These are phyloP conservation scores for Mycena galopus DNA, from an alignment of 768 basidiomycete genomes.

Conservation along the genomic window DNA sequence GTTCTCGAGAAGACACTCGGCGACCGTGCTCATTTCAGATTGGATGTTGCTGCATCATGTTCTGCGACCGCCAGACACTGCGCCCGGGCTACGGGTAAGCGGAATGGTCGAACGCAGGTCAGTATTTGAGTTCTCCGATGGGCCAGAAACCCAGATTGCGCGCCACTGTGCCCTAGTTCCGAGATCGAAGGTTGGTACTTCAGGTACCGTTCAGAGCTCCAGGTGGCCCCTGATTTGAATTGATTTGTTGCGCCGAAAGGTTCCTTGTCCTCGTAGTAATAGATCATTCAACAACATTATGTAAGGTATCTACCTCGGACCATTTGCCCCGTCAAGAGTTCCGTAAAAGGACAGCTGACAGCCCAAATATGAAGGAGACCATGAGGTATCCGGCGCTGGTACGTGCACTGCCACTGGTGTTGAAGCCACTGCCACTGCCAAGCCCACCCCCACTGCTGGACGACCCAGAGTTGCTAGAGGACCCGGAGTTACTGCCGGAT, in stretches of 20 bases:
- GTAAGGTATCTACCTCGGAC: not conserved
- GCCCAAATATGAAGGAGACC: not conserved
- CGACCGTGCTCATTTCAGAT: no score
- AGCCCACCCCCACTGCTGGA: not conserved
- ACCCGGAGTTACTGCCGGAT: no score
- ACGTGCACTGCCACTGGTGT: not conserved
- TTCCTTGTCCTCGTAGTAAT: no score
- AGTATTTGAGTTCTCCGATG: constrained; percentile 44
- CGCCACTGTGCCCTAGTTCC: constrained; percentile 22
- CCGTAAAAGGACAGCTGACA: not conserved
- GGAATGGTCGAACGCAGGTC: no score
- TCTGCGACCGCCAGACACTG: no score
- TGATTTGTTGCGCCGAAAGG: no score
- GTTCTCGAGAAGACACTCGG: no score
- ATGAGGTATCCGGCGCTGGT: not conserved
- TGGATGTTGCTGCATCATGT: no score
- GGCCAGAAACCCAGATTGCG: constrained; percentile 41
- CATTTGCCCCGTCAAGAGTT: not conserved
- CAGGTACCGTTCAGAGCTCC: no score
- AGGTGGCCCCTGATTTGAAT: no score
- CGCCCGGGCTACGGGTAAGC: no score
- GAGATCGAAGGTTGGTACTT: constrained; percentile 29
- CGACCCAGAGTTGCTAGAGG: not conserved
- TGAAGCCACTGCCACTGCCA: not conserved
- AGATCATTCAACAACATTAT: not conserved